phyloP scores from a whole-genome alignment of 139 green algal genomes.

The Chlorella sp. region DNA sequence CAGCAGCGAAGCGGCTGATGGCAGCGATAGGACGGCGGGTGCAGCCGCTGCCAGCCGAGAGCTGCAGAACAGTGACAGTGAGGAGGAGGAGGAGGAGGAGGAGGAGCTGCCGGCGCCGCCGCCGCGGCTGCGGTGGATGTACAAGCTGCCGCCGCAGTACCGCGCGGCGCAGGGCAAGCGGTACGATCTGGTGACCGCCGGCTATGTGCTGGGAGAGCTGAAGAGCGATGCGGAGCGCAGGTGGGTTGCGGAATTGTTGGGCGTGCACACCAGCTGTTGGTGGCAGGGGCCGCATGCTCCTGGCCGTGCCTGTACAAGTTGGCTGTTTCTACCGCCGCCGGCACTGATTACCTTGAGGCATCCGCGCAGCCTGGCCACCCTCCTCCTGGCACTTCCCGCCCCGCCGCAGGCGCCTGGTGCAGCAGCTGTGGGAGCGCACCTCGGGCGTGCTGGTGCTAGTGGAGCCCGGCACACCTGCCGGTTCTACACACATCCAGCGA shows the following conservation, averaged over 20 bases:
- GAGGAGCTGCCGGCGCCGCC: neutral
- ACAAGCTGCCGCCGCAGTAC: slow-evolving; percentile 18
- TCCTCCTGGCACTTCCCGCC: too few relatives aligned
- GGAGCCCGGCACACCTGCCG: slow-evolving; percentile 81
- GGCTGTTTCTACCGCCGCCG: too few relatives aligned
- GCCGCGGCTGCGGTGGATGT: slow-evolving; percentile 31
- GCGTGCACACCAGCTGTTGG: too few relatives aligned
- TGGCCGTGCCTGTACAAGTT: too few relatives aligned
- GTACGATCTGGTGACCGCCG: slow-evolving; percentile 70
- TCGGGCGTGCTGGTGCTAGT: slow-evolving; percentile 76
- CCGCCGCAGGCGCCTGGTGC: slow-evolving; percentile 29
- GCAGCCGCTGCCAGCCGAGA: neutral
- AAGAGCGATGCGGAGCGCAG: slow-evolving; percentile 37
- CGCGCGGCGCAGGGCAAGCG: neutral
- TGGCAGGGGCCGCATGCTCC: neutral
- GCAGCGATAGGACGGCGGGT: neutral
- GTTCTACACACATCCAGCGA: slow-evolving; percentile 59
- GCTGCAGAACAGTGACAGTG: neutral
- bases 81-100: neutral
- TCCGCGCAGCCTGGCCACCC: too few relatives aligned
- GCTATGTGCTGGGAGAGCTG: slow-evolving; percentile 76
- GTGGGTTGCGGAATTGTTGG: neutral
- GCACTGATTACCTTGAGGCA: too few relatives aligned
- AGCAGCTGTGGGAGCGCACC: slow-evolving; percentile 53
- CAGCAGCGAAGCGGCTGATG: neutral